phyloP scores from a whole-genome alignment of 2,329 filamentous ascomycete genomes.

The Fusarium haematococcum region DNA sequence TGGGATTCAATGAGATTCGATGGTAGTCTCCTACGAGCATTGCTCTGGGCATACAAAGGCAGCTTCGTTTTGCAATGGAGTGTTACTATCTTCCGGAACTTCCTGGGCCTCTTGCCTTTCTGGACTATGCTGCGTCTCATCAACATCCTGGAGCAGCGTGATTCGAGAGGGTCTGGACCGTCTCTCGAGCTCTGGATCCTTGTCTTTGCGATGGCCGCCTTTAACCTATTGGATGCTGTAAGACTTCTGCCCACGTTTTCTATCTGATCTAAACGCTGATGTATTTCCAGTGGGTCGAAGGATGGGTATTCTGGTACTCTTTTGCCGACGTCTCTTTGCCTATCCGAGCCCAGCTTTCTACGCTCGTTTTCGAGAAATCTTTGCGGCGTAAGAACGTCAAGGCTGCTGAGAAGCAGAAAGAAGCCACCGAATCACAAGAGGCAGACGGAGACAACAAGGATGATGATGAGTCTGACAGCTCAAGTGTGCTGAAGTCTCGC shows the following conservation, averaged over 20 bases:
- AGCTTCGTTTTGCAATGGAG: conserved; percentile 69
- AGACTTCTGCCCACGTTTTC: neutral
- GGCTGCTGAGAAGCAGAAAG: conserved; percentile 62
- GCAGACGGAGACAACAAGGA: conserved; percentile 62
- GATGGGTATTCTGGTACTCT: conserved; percentile 75
- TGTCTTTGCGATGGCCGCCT: conserved; percentile 72
- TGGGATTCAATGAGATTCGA: conserved; percentile 63
- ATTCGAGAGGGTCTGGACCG: conserved; percentile 56
- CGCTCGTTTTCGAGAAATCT: conserved; percentile 81
- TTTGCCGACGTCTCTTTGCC: conserved; percentile 73
- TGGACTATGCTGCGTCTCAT: conserved; percentile 76
- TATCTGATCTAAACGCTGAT: neutral
- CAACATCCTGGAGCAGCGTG: conserved; percentile 69
- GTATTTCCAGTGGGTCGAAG: conserved; percentile 65
- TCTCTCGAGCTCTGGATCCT: conserved; percentile 73
- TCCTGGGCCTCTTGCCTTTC: conserved; percentile 77
- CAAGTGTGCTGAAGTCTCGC: conserved; percentile 57
- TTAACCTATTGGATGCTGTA: conserved; percentile 66
- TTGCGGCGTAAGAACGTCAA: conserved; percentile 84
- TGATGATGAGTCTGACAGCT: conserved; percentile 58
- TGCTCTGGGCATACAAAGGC: conserved; percentile 68
- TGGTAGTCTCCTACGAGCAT: conserved; percentile 68
- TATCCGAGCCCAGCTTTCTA: conserved; percentile 75
- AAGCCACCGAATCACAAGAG: conserved; percentile 49
- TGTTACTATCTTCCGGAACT: conserved; percentile 64